Evolutionary conservation across 169 alveolate species (phyloP).

Genomic region (Plasmodium fragile): DNA sequence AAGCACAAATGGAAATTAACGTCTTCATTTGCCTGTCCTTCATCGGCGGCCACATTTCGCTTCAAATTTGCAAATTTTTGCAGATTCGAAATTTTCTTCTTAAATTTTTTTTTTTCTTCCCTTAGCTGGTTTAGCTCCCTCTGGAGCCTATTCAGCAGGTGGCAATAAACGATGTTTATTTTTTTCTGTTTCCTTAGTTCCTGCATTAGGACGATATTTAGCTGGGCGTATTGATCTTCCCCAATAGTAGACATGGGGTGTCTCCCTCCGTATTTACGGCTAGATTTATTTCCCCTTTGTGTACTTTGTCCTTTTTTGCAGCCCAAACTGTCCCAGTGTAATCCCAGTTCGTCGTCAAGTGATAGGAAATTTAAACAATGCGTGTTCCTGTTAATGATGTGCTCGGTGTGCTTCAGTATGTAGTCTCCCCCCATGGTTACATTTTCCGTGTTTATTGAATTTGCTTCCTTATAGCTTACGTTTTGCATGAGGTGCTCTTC

Average conservation of each 20-base stretch:
- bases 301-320: neutral
- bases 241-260: neutral
- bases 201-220: conserved; percentile 44
- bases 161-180: conserved; percentile 61
- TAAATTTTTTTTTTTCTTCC: conserved; percentile 57
- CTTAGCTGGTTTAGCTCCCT: conserved; percentile 34
- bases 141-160: conserved; percentile 25
- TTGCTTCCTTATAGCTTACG: neutral
- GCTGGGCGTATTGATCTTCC: conserved; percentile 35
- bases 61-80: conserved; percentile 19
- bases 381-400: conserved; percentile 11
- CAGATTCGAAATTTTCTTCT: conserved; percentile 39
- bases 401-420: conserved; percentile 1
- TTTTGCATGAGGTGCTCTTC: conserved; percentile 27
- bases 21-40: neutral
- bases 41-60: neutral
- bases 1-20: neutral
- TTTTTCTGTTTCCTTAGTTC: conserved; percentile 60
- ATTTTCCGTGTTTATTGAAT: conserved; percentile 26
- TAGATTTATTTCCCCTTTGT: neutral
- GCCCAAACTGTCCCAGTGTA: neutral
- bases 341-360: neutral
- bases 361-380: conserved; percentile 31
- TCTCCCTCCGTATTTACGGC: neutral
- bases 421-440: conserved; percentile 1